phyloP scores from a whole-genome alignment of 176 grass and related monocot genomes.

The Oryza glumipatula region DNA sequence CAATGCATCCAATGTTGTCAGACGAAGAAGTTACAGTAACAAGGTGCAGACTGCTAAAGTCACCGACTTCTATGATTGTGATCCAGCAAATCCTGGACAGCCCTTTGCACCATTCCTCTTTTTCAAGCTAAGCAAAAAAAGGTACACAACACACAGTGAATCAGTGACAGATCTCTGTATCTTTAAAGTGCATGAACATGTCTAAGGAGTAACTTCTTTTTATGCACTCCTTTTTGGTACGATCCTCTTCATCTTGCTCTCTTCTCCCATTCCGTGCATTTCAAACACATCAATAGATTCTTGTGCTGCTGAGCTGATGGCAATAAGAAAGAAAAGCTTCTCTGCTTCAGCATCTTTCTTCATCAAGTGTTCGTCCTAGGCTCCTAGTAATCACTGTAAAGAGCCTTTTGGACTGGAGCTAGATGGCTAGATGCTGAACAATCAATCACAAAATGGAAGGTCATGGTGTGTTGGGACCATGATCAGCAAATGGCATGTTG shows the following conservation, averaged over 20 bases:
- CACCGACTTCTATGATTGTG: not conserved
- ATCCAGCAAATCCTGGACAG: not conserved
- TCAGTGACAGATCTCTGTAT: not conserved
- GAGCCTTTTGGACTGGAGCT: not conserved
- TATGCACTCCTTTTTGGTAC: not conserved
- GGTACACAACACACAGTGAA: not conserved
- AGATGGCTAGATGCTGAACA: constrained; percentile 18
- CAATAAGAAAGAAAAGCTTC: constrained; percentile 10
- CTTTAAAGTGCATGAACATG: constrained; percentile 41
- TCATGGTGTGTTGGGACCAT: not conserved
- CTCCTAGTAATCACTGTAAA: not conserved
- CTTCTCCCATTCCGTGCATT: not conserved
- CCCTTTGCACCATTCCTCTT: not conserved
- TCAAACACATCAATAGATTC: constrained; percentile 29
- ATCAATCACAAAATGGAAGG: constrained; percentile 12
- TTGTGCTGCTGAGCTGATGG: constrained; percentile 13
- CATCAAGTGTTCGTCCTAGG: not conserved
- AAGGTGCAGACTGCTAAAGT: not conserved
- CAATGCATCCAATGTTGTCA: not conserved
- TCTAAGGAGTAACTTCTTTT: constrained; percentile 25
- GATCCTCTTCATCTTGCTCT: not conserved
- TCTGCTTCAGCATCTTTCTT: not conserved
- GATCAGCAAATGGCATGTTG: not conserved
- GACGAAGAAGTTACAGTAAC: not conserved
- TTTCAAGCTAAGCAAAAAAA: constrained; percentile 8